Evolutionary conservation across 768 basidiomycete species (phyloP).

Genomic region (Termitomyces sp.): DNA sequence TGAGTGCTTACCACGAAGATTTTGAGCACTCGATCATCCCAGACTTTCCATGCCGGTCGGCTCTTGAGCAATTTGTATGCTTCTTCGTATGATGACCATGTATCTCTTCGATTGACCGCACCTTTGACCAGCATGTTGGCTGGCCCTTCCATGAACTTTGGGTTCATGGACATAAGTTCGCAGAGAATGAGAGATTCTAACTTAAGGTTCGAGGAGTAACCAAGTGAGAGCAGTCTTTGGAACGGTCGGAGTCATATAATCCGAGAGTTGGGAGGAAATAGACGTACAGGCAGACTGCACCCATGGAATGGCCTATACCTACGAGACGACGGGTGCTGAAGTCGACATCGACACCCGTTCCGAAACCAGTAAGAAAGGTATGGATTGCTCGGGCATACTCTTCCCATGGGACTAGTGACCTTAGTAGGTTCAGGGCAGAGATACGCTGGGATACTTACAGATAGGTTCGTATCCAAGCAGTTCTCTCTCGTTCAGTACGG

Average conservation of each 20-base stretch:
- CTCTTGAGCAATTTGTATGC: slow-evolving; percentile 34
- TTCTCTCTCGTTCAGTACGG: slow-evolving; percentile 37
- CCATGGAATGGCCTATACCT: slow-evolving; percentile 54
- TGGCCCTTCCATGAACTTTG: slow-evolving; percentile 7
- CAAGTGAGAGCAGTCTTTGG: slow-evolving; percentile 34
- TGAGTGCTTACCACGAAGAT: slow-evolving; percentile 31
- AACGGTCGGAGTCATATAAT: not conserved
- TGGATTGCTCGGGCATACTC: slow-evolving; percentile 46
- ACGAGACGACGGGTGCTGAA: slow-evolving; percentile 42
- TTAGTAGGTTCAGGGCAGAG: not conserved
- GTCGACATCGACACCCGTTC: slow-evolving; percentile 43
- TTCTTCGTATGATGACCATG: slow-evolving; percentile 46
- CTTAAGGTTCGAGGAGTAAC: slow-evolving; percentile 31
- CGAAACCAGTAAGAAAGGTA: slow-evolving; percentile 40
- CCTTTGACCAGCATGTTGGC: slow-evolving; percentile 21
- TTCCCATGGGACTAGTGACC: slow-evolving; percentile 42
- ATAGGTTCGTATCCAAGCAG: slow-evolving; percentile 34
- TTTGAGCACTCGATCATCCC: slow-evolving; percentile 44
- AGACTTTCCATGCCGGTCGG: slow-evolving; percentile 35
- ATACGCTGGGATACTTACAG: slow-evolving; percentile 27
- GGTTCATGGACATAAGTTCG: slow-evolving; percentile 37
- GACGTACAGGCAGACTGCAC: slow-evolving; percentile 40
- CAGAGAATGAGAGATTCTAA: slow-evolving; percentile 36
- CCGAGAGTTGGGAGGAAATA: not conserved
- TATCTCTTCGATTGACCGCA: slow-evolving; percentile 36